Conservation (phyloP, 768 basidiomycete species). For the Termitomyces sp. region DNA sequence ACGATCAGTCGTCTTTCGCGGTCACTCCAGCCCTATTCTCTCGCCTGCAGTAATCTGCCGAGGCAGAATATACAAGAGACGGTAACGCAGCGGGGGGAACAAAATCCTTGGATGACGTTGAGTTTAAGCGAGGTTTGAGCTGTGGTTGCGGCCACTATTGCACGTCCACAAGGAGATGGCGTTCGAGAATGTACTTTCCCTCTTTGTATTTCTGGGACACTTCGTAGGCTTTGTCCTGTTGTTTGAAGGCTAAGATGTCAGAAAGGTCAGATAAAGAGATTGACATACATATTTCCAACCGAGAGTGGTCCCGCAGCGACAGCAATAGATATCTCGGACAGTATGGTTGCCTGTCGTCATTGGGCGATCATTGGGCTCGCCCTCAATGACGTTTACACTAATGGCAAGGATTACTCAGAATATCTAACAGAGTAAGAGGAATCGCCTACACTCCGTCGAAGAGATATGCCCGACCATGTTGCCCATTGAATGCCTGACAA, state of each 20-base stretch:
- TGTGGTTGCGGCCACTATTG: slow-evolving; percentile 42
- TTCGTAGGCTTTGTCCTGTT: slow-evolving; percentile 89
- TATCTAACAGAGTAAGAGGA: not conserved
- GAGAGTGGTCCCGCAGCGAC: slow-evolving; percentile 80
- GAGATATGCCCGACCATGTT: slow-evolving; percentile 93
- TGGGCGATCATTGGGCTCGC: slow-evolving; percentile 84
- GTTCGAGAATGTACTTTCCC: slow-evolving; percentile 96
- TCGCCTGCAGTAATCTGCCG: slow-evolving; percentile 18
- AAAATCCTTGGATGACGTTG: not conserved
- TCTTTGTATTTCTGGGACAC: slow-evolving; percentile 95
- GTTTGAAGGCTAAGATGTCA: slow-evolving; percentile 11
- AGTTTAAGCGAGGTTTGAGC: not conserved
- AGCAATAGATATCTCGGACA: slow-evolving; percentile 93
- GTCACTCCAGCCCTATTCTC: slow-evolving; percentile 11
- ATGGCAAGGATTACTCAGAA: slow-evolving; percentile 12
- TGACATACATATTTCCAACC: slow-evolving; percentile 98
- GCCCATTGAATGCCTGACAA: slow-evolving; percentile 88
- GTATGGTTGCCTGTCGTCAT: slow-evolving; percentile 98
- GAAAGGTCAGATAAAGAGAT: not conserved
- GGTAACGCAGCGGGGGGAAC: slow-evolving; percentile 14
- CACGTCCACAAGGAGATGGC: slow-evolving; percentile 83
- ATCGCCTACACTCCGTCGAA: slow-evolving; percentile 86
- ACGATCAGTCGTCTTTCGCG: not conserved
- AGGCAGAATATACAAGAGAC: slow-evolving; percentile 15
- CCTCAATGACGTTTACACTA: slow-evolving; percentile 90